Conservation (phyloP, 2,329 filamentous ascomycete species). For the Botrytis elliptica region DNA sequence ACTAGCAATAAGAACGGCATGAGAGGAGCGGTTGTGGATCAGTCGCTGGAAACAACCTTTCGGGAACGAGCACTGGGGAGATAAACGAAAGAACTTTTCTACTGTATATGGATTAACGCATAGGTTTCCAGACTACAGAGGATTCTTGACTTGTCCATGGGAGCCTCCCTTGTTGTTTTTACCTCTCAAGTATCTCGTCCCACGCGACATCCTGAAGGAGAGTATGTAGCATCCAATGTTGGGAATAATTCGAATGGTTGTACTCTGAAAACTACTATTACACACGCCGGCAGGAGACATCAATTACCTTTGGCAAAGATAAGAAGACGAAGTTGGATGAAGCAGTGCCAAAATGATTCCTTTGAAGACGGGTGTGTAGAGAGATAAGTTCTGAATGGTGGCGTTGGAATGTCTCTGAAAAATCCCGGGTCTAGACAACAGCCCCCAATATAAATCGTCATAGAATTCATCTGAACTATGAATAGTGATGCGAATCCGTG, state of each 20-base stretch:
- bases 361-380: background rate
- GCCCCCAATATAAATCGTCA: background rate
- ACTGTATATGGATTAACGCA: background rate
- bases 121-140: background rate
- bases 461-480: background rate
- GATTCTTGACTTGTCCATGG: background rate
- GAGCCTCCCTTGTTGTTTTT: background rate
- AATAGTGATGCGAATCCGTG: background rate
- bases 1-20: background rate
- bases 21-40: background rate
- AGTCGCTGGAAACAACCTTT: background rate
- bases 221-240: background rate
- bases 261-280: background rate
- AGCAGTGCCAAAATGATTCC: background rate
- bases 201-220: background rate
- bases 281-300: background rate
- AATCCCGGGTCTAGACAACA: background rate
- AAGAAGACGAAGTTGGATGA: background rate
- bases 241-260: background rate
- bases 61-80: background rate
- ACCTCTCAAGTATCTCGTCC: background rate
- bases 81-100: background rate
- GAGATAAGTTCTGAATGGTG: background rate
- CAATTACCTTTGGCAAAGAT: background rate
- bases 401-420: background rate